Evolutionary conservation across 2,329 filamentous ascomycete species (phyloP).

Genomic region (Colletotrichum acutatum): DNA sequence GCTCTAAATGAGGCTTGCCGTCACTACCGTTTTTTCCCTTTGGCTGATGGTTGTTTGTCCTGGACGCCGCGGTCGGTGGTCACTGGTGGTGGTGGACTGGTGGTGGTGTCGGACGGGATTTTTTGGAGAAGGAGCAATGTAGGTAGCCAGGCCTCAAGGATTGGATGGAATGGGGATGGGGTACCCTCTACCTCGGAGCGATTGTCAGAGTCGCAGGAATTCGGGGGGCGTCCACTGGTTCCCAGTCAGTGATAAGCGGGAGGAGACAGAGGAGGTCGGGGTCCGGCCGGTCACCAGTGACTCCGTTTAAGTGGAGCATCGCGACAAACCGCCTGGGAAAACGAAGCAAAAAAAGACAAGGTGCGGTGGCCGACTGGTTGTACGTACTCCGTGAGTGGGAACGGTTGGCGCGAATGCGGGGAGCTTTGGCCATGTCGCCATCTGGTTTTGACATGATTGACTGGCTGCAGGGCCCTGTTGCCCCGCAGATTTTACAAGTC

Average conservation of each 20-base stretch:
- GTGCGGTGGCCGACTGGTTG: background rate
- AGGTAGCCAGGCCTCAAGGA: background rate
- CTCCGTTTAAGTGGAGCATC: conserved; percentile 14
- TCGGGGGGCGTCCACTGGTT: conserved; percentile 14
- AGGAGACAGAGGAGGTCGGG: conserved; percentile 26
- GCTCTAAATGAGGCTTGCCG: conserved; percentile 29
- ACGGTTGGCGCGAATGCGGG: conserved; percentile 34
- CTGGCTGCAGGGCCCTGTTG: background rate
- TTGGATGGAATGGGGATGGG: background rate
- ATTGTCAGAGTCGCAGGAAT: background rate
- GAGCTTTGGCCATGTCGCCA: conserved; percentile 41
- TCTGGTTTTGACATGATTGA: conserved; percentile 28
- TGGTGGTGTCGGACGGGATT: background rate
- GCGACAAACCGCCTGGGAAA: background rate
- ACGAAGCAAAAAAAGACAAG: background rate
- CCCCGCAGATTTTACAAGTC: conserved; percentile 1
- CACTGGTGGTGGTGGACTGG: conserved; percentile 3
- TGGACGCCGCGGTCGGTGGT: background rate
- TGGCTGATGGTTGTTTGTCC: conserved; percentile 3
- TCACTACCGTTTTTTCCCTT: conserved; percentile 12
- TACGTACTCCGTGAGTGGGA: background rate
- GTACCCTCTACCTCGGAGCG: background rate
- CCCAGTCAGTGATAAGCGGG: conserved; percentile 30
- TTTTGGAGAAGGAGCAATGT: conserved; percentile 21
- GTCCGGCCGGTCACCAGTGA: conserved; percentile 27